Base-by-base conservation (phyloP, 768 basidiomycete genomes). In the Psilocybe tampanensis region DNA sequence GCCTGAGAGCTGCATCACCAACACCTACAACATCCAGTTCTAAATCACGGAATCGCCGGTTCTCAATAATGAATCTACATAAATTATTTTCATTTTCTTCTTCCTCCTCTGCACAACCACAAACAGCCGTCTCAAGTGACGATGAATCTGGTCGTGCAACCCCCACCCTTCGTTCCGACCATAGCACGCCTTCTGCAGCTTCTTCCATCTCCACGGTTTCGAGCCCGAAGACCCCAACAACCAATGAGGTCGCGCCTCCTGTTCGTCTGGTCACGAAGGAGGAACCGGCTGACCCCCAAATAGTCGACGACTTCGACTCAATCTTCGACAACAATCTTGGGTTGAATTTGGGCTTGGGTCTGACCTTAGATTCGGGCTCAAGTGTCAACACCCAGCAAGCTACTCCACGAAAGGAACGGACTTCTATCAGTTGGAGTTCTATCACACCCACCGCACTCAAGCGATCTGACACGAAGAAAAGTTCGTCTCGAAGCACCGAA, bases 31-130 rank as follows among this genome's bases (percentile, higher is more conserved):
- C 68, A 19, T 58, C 62, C 39, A 68, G 67, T 45, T 56, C 63
- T 54, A 64, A 64, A 57, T 62, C 70, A n/a, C 67, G 54, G 47
- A 69, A 62, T 47, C 70, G 73, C 24, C 69, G 72, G 11, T 76
- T 78, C 56, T 78, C 77, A 26, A 70, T 68, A 58, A 67, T 74
- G 53, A 75, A 68, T 44, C 60, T 80, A 34, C 71, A 72, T 32
- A 76, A 69, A 41, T 60, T 78, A 4, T 80, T 80, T 55, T 71
- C 74, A 6, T 76, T 74, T 54, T 66, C 70, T 8, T 59, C 45
- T 11, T 47, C 45, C 44, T 47, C 45, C 6, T 44, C 22, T 44
- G 50, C 49, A 18, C n/a, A 58, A 49, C 47, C 62, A 39, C n/a
- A 23, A 15, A 29, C 29, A 18, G 8, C 26, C 12, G 44, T 51